Evolutionary conservation across 768 basidiomycete species (phyloP).

Genomic region (Exsudoporus frostii): DNA sequence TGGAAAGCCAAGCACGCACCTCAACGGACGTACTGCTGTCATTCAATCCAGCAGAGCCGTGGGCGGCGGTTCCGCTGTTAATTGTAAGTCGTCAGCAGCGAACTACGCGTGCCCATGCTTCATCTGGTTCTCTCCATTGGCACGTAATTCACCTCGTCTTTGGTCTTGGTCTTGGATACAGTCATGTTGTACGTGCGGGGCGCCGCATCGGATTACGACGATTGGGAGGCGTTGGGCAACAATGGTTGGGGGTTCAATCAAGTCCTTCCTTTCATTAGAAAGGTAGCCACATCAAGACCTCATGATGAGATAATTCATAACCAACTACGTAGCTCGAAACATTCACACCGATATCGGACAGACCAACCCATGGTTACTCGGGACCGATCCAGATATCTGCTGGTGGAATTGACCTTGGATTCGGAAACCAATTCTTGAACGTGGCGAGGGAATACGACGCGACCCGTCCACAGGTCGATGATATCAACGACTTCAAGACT

Average conservation of each 20-base stretch:
- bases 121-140: not conserved
- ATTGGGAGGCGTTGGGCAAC: constrained; percentile 52
- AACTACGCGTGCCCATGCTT: no score
- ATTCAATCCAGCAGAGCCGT: constrained; percentile 49
- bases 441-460: constrained; percentile 48
- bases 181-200: constrained; percentile 56
- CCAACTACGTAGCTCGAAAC: constrained; percentile 45
- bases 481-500: constrained; percentile 44
- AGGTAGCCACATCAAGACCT: constrained; percentile 35
- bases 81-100: constrained; percentile 39
- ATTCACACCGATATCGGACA: constrained; percentile 30
- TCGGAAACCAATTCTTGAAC: constrained; percentile 43
- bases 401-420: not conserved
- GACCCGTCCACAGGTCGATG: constrained; percentile 41
- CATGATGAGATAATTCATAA: constrained; percentile 26
- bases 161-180: not conserved
- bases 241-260: constrained; percentile 59
- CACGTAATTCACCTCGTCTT: not conserved
- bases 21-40: constrained; percentile 42
- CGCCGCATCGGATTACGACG: constrained; percentile 61
- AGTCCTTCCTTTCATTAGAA: constrained; percentile 55
- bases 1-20: constrained; percentile 38
- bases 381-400: constrained; percentile 30
- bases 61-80: constrained; percentile 63
- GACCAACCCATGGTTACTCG: constrained; percentile 36